Percentiles rank a stretch among this genome's conserved stretches.
Conservation (phyloP, 2,329 filamentous ascomycete species). For the Diaporthe batatas region DNA sequence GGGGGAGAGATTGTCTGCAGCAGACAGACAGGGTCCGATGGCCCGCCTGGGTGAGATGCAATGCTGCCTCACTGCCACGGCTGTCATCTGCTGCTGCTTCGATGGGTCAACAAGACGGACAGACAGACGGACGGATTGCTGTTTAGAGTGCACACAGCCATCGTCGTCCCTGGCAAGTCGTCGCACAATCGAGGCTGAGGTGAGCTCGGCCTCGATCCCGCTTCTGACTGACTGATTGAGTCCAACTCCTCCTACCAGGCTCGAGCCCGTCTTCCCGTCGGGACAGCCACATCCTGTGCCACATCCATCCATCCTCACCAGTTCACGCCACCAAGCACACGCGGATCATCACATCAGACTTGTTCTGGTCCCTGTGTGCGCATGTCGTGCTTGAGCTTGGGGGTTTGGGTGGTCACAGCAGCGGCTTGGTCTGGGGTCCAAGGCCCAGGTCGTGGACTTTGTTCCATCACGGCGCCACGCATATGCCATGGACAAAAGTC, state of each 20-base stretch:
- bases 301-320: background rate
- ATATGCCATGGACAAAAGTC: slow-evolving; percentile 4
- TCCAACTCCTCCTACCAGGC: background rate
- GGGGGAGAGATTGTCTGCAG: background rate
- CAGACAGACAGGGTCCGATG: background rate
- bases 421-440: background rate
- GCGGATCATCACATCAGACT: background rate
- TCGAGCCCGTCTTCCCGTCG: slow-evolving; percentile 1
- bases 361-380: background rate
- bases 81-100: background rate
- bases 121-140: background rate
- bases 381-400: background rate
- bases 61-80: background rate
- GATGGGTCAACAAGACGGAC: background rate
- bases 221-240: background rate
- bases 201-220: slow-evolving; percentile 29
- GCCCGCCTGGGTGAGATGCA: background rate
- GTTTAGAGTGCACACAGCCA: slow-evolving; percentile 14
- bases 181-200: slow-evolving; percentile 25
- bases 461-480: slow-evolving; percentile 9
- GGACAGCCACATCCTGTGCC: slow-evolving; percentile 4
- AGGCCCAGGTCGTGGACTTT: background rate
- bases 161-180: background rate
- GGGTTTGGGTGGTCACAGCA: no score
- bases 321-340: background rate